Base-by-base conservation (phyloP, 805 yeast species). In the Teunomyces atbi region DNA sequence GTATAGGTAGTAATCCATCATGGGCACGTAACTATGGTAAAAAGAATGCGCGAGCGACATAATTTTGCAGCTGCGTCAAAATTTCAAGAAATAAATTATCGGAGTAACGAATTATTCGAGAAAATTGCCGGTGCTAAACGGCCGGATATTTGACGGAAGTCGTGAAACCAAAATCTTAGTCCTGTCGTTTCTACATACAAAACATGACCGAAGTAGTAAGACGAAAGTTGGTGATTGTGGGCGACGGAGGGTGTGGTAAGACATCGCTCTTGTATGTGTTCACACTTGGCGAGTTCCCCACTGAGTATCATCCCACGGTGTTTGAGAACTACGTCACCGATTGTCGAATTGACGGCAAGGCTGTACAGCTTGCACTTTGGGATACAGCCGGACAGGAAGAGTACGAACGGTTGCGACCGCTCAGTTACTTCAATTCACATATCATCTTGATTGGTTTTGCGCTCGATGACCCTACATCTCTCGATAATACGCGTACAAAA, bases 381-480 rank as follows among this genome's bases (percentile, higher is more conserved):
- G 97, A 90, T 62, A 90, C 97, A 1, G 97, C 97, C 2, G 97
- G 97, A 2, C 97, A 90, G 67, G 97, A 90, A 69, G 97, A 90
- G 66, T 90, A 90, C 62, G 97, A 90, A 62, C 71, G 97, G 48
- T 71, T 91, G 48, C 78, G 97, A 50, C 97, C 97, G 0, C 71
- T 91, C 53, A 86, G 96, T 18, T 91, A 91, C 60, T 80, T 91
- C 8, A 85, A 88, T 57, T 95, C 97, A 2, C 87, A 91, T 64
- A 86, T 88, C 46, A 84, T 91, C 44, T 69, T 90, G 45, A 84
- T 90, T 45, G 97, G 92, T 0, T 91, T 87, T 68, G 89, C 97
- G 0, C 72, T 90, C 15, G 88, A 91, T 62, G 83, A 81, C 21
- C 90, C 89, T 1, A 97, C 91, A 56, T 87, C 96, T 0, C 69